Percentiles rank a stretch among this genome's conserved stretches.
Conservation (phyloP, 768 basidiomycete genomes). For the Dioszegia hungarica region DNA sequence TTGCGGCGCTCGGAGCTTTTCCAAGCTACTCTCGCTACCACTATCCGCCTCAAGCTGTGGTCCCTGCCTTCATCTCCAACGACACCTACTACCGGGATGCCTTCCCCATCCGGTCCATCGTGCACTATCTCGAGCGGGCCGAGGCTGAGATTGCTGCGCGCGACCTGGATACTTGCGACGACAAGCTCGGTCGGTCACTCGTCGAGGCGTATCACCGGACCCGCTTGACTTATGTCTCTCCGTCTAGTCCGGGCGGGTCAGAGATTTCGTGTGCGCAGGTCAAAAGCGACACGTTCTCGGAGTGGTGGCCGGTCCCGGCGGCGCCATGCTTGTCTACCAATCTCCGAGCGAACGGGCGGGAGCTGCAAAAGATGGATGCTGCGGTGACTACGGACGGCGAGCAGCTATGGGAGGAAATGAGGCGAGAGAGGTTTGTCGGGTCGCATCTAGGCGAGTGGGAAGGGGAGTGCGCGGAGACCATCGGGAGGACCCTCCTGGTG, state of each 20-base stretch:
- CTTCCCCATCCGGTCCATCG: slow-evolving; percentile 23
- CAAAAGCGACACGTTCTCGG: slow-evolving; percentile 18
- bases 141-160: slow-evolving; percentile 24
- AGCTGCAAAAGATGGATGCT: slow-evolving; percentile 7
- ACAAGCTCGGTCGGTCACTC: slow-evolving; percentile 22
- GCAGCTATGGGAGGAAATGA: slow-evolving; percentile 27
- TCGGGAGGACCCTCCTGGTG: slow-evolving; percentile 29
- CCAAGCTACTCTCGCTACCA: slow-evolving; percentile 12
- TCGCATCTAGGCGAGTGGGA: slow-evolving; percentile 7
- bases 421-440: slow-evolving; percentile 37
- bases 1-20: slow-evolving; percentile 15
- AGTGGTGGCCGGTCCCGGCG: slow-evolving; percentile 45
- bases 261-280: slow-evolving; percentile 31
- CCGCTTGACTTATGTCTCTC: slow-evolving; percentile 18
- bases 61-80: too few relatives aligned
- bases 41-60: too few relatives aligned
- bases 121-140: slow-evolving; percentile 28
- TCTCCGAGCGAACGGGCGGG: slow-evolving; percentile 15
- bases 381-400: slow-evolving; percentile 21
- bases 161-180: slow-evolving; percentile 30
- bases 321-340: slow-evolving; percentile 34
- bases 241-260: neutral
- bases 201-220: slow-evolving; percentile 31
- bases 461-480: slow-evolving; percentile 15
- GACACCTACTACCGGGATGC: slow-evolving; percentile 21